phyloP scores from a whole-genome alignment of 2,329 filamentous ascomycete genomes.

The Lecanicillium sp. region DNA sequence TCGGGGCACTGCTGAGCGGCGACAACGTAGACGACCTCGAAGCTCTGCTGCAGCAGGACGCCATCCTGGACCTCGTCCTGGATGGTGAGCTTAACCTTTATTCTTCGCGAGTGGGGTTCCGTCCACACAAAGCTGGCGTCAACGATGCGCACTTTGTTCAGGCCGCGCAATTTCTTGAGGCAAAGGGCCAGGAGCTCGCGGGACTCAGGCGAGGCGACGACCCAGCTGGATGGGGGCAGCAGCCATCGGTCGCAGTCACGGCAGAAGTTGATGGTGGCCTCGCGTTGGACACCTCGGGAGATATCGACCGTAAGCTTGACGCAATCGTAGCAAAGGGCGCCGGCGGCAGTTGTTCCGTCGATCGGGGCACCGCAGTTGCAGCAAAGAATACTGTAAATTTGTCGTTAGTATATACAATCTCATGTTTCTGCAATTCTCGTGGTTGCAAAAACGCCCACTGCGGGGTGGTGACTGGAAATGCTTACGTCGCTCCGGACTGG shows the following conservation, averaged over 20 bases:
- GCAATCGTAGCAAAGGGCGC: conserved; percentile 92
- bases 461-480: conserved; percentile 14
- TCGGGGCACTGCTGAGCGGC: conserved; percentile 92
- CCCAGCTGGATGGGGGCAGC: conserved; percentile 78
- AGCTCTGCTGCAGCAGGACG: conserved; percentile 77
- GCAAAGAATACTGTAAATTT: conserved; percentile 69
- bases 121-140: conserved; percentile 98
- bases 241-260: conserved; percentile 93
- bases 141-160: conserved; percentile 88
- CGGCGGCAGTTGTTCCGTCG: conserved; percentile 78
- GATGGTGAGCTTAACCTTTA: conserved; percentile 93
- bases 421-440: too few relatives aligned
- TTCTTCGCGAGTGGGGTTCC: conserved; percentile 85
- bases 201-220: conserved; percentile 78
- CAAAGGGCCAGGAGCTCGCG: conserved; percentile 90
- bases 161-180: conserved; percentile 76
- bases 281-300: conserved; percentile 82
- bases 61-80: conserved; percentile 63
- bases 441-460: neutral
- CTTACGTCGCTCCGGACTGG: conserved; percentile 36
- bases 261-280: conserved; percentile 86
- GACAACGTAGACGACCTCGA: conserved; percentile 90
- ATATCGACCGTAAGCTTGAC: conserved; percentile 93
- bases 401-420: too few relatives aligned
- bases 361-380: conserved; percentile 97